Conservation (phyloP, 805 yeast species). For the Ogataea minuta region DNA sequence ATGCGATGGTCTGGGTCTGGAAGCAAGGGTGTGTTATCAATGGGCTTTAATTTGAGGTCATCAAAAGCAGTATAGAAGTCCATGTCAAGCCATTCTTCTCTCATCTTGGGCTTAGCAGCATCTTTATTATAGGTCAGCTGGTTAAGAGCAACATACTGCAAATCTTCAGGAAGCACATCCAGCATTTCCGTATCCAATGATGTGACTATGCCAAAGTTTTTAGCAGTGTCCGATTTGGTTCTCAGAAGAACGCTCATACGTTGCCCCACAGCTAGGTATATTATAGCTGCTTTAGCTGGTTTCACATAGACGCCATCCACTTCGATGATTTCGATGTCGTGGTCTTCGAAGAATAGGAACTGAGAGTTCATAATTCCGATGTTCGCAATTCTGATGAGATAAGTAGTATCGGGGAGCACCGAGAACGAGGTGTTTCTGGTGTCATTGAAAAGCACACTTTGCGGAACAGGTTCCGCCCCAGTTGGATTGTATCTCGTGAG, state of each 20-base stretch:
- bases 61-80: constrained; percentile 38
- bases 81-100: constrained; percentile 22
- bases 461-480: constrained; percentile 82
- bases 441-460: constrained; percentile 63
- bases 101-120: constrained; percentile 23
- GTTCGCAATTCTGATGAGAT: constrained; percentile 62
- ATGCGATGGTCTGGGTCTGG: constrained; percentile 63
- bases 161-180: constrained; percentile 61
- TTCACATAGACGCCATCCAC: constrained; percentile 70
- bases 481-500: constrained; percentile 71
- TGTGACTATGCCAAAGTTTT: constrained; percentile 61
- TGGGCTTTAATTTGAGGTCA: constrained; percentile 47
- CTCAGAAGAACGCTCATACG: constrained; percentile 68
- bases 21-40: constrained; percentile 38
- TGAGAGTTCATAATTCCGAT: constrained; percentile 75
- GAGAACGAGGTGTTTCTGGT: constrained; percentile 53
- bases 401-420: constrained; percentile 60
- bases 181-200: constrained; percentile 64
- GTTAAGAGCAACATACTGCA: constrained; percentile 54
- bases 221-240: constrained; percentile 42
- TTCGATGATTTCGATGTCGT: constrained; percentile 68
- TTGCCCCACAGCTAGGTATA: constrained; percentile 78
- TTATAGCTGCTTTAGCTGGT: constrained; percentile 51
- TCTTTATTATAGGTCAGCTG: constrained; percentile 49
- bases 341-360: constrained; percentile 65